Base-by-base conservation (phyloP, 2,329 filamentous ascomycete species). In the Ascosphaera aggregata region DNA sequence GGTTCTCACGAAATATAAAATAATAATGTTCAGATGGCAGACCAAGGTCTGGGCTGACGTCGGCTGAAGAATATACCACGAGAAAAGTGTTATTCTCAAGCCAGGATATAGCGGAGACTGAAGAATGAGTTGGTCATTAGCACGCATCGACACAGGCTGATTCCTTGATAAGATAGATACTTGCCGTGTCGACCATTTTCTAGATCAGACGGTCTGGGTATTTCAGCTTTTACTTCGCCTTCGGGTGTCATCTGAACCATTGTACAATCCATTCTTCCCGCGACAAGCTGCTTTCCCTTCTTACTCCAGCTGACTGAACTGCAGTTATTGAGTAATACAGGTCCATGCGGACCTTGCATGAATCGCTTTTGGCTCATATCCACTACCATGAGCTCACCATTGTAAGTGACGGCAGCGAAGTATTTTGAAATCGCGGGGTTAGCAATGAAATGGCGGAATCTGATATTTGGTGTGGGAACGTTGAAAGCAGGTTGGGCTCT, bases 221-320 rank as follows among this genome's bases (percentile, higher is more conserved):
- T 80, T 39, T 75, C 66, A 27, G 68, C 84, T 58, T 86, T 89
- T 19, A 70, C 65, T 32, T 68, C 68, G 36, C 86, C 86, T 48
- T 81, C 71, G 0, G 79, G 80, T 5, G 80, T 82, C 69, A 95
- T 76, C 54, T 94, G 85, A 41, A 70, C 69, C 39, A 78, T 74
- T 9, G 73, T 75, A 42, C 89, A 89, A 56, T 94, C 73, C 4
- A 66, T 73, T 47, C 89, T 64, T 13, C 91, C 89, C 46, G 81
- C 85, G 35, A 92, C 76, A 34, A 98, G 64, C 53, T 95, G 86
- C 54, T 93, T 98, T 36, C 89, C 89, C 53, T 76, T 81, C 43
- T 73, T 77, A 55, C 89, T 98, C 89, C 91, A 98, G 41, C 80
- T 76, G 4, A 81, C 69, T 49, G 79, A 89, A 52, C 76, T 84